These are phyloP conservation scores for Botrytis paeoniae DNA, from an alignment of 2,329 filamentous ascomycete species.

Conservation along the genomic window DNA sequence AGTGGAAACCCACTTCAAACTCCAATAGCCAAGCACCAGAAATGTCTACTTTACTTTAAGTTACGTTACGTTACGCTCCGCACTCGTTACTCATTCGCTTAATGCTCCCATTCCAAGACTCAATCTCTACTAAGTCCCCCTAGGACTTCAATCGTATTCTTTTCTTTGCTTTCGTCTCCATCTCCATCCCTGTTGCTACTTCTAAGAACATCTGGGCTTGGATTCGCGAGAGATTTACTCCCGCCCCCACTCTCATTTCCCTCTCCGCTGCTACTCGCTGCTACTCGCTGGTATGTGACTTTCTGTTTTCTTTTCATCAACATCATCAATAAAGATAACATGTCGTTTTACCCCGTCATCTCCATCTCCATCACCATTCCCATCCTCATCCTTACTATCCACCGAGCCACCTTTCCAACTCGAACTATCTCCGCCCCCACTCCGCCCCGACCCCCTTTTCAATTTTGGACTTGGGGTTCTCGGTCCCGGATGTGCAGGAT, in stretches of 20 bases:
- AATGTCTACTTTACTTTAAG: background rate
- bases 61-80: background rate
- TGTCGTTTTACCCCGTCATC: background rate
- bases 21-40: background rate
- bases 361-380: background rate
- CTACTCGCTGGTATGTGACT: background rate
- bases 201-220: background rate
- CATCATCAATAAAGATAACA: background rate
- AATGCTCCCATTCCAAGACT: background rate
- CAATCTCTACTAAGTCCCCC: rapidly evolving
- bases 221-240: too few species aligned
- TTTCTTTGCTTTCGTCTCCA: background rate
- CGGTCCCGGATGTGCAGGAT: constrained; percentile 13
- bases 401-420: background rate
- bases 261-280: background rate
- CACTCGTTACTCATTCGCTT: background rate
- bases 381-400: background rate
- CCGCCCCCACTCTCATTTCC: background rate
- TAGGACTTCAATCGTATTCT: background rate
- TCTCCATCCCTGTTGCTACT: background rate
- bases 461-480: background rate
- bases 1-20: background rate
- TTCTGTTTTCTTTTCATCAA: background rate
- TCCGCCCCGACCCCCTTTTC: background rate
- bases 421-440: background rate